Conservation (phyloP, 768 basidiomycete species). For the Phanerochaete carnosa region DNA sequence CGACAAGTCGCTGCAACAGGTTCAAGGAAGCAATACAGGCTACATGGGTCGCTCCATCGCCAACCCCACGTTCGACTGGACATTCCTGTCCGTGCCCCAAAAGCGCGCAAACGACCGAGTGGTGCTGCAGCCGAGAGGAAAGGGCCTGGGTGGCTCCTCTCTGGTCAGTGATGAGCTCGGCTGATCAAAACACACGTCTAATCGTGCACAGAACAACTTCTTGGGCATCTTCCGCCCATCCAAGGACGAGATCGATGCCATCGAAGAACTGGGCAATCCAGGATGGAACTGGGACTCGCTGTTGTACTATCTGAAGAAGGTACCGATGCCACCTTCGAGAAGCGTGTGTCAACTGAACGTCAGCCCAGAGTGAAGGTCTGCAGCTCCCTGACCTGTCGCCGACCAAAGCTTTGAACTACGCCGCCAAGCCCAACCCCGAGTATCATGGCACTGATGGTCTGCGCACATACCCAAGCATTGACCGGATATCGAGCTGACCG, state of each 20-base stretch:
- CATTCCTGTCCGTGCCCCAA: slow-evolving; percentile 1
- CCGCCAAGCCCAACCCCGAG: neutral
- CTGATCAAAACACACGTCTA: neutral
- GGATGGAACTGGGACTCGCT: slow-evolving; percentile 26
- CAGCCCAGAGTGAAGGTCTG: neutral
- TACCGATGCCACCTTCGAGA: slow-evolving; percentile 25
- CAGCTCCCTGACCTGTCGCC: neutral
- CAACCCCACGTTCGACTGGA: slow-evolving; percentile 5
- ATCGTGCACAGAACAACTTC: slow-evolving; percentile 10
- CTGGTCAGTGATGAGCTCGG: neutral
- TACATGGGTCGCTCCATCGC: neutral
- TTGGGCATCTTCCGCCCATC: slow-evolving; percentile 7
- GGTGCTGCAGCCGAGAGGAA: neutral
- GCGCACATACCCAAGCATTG: neutral
- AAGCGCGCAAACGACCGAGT: neutral
- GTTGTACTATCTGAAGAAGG: slow-evolving; percentile 38
- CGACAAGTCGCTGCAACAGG: neutral
- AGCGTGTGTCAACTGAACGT: slow-evolving; percentile 17
- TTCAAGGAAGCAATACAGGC: neutral
- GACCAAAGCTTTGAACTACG: neutral
- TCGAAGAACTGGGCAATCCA: slow-evolving; percentile 22
- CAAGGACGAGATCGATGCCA: slow-evolving; percentile 12
- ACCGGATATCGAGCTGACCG: neutral
- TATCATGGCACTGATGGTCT: neutral
- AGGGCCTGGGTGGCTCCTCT: slow-evolving; percentile 11